phyloP scores from a whole-genome alignment of 164 flowering plant species.

The Kalanchoe fedtschenkoi region DNA sequence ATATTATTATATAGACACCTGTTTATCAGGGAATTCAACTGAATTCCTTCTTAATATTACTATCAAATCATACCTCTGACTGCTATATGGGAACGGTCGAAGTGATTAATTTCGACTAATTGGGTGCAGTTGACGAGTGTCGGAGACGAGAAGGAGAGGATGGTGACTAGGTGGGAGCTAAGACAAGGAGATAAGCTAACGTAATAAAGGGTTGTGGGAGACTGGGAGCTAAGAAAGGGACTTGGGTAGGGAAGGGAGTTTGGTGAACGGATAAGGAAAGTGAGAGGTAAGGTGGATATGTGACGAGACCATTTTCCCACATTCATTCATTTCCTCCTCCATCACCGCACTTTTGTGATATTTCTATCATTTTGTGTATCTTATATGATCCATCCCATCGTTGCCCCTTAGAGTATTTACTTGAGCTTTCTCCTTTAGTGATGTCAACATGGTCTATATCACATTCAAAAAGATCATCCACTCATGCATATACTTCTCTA shows the following conservation, averaged over 20 bases:
- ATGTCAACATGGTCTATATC: neutral
- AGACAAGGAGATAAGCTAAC: neutral
- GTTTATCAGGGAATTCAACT: no score
- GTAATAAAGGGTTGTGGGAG: neutral
- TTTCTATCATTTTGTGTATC: neutral
- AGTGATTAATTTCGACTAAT: no score
- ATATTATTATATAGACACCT: no score
- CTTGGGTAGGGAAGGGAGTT: neutral
- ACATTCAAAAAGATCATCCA: neutral
- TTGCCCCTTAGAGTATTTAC: neutral
- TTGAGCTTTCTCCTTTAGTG: neutral
- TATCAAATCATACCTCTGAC: no score
- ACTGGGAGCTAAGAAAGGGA: neutral
- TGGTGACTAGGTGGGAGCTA: conserved; percentile 1
- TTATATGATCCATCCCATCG: neutral
- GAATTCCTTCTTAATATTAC: no score
- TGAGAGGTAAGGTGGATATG: neutral
- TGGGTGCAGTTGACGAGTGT: neutral
- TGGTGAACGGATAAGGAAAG: conserved; percentile 3
- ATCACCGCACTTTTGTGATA: neutral
- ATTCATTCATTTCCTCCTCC: neutral
- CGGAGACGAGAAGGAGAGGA: neutral
- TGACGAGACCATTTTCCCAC: conserved; percentile 2
- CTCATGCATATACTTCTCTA: neutral
- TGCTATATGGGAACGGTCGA: no score